Evolutionary conservation across 1,139 yeast species (phyloP), one percentile per base, ranked within the genome.

Genomic region (Pichia sp.): DNA sequence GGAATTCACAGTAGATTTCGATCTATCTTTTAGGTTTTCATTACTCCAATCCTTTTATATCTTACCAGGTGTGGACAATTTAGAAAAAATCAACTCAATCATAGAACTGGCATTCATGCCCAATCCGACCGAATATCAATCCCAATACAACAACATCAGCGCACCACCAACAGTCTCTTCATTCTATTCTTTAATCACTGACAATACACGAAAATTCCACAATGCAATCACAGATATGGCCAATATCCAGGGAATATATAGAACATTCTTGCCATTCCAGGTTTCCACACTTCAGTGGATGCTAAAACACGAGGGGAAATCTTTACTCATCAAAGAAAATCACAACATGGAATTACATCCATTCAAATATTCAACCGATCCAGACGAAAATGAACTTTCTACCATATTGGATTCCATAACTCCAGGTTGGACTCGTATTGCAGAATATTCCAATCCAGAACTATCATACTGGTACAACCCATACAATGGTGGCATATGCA

Each of bases 221-320:
- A 47, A 43, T 15, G 41, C 45, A n/a, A 20, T 36, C n/a, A 32
- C 38, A 8, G 22, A 30, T 3, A 17, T 3, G 20, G 49, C 54
- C 38, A 53, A 17, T n/a, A 47, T 58, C 11, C 58, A 54, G 24
- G 54, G 38, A 20, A 45, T 61, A 14, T 40, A 52, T 4, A 63
- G 60, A 46, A 47, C 51, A 4, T 45, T 61, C 31, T 38, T 60
- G 27, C 61, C 58, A 12, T 87, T 83, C 53, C 96, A 87, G 59
- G 68, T 73, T 6, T 78, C 76, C 44, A 75, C 93, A 0, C 76
- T 87, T 0, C 63, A 71, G 22, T 87, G 95, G 95, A 68, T 84
- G 54, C 62, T 87, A 7, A 54, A 67, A 0, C 73, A 72, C 52
- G 96, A 87, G 59, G 77, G 83, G 30, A 75, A 73, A n/a, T 46